Evolutionary conservation across 306 rosid species (phyloP).

Genomic region (Gleditsia sinensis): DNA sequence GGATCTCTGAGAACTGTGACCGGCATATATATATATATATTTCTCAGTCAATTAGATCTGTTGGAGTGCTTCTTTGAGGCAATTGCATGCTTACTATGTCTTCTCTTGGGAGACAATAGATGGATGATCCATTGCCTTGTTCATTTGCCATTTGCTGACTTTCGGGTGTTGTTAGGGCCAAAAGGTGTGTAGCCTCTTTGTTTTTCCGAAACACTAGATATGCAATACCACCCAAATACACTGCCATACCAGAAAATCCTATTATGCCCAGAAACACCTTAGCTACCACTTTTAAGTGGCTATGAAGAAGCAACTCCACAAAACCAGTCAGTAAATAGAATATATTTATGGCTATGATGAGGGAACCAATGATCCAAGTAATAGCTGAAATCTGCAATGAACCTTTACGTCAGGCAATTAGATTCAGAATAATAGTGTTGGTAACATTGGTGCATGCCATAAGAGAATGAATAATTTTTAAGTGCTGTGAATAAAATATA

Average conservation of each 20-base stretch:
- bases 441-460: too few relatives aligned
- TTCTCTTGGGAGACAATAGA: constrained; percentile 62
- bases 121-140: constrained; percentile 47
- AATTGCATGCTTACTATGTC: constrained; percentile 89
- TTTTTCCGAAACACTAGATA: constrained; percentile 77
- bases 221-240: constrained; percentile 75
- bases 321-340: constrained; percentile 72
- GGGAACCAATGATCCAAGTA: constrained; percentile 75
- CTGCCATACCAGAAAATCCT: constrained; percentile 78
- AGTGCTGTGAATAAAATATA: too few relatives aligned
- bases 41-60: constrained; percentile 53
- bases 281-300: constrained; percentile 49
- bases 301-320: constrained; percentile 68
- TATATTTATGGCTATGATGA: constrained; percentile 79
- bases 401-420: too few relatives aligned
- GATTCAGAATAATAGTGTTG: too few relatives aligned
- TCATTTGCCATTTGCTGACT: constrained; percentile 51
- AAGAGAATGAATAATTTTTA: too few relatives aligned
- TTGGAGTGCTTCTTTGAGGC: constrained; percentile 66
- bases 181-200: constrained; percentile 55
- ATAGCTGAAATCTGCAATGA: constrained; percentile 65
- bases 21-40: too few relatives aligned
- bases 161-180: constrained; percentile 75
- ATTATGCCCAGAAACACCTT: constrained; percentile 72
- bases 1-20: too few relatives aligned